Evolutionary conservation across 2,329 filamentous ascomycete species (phyloP), one percentile per base, ranked within the genome.

Genomic region (Fusarium multiceps): DNA sequence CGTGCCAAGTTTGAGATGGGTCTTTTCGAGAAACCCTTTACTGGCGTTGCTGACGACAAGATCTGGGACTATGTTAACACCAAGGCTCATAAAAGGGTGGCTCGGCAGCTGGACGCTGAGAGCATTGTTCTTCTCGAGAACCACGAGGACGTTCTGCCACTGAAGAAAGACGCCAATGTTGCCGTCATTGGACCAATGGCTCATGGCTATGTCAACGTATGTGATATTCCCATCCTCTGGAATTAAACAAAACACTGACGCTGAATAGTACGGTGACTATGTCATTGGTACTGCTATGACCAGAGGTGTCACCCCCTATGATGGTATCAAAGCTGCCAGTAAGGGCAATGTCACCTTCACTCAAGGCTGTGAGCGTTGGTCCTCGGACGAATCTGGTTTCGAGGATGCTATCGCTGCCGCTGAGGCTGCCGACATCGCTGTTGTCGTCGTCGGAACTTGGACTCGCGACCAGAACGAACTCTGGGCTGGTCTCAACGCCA

Each of bases 161-260:
- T 89, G 47, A 85, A 84, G 67, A 92, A 90, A 75, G 83, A 86
- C 10, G 89, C 89, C n/a, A 89, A 87, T 18, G 84, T 93, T 61
- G 90, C 90, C 7, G 89, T 93, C 18, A 92, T 93, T 72, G 92
- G 92, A 0, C 91, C 91, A 3, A 93, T 93, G 88, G 91, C 89
- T 2, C 86, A 91, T 70, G 89, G 88, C 1, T 91, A 85, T 69
- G 89, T 92, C 84, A 92, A 92, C 73, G 88, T 89, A 72, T 80
- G 86, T 81, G 11, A 9, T 4, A 21, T 34, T 13, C 9, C 4
- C 14, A 9, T 21, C 16, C 7, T 3, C 16, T 12, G 2, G 9
- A 23, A 14, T 21, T 20, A 6, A 25, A 10, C 16, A 55, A 4
- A 27, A 5, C n/a, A 37, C 66, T 77, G 40, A 63, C 46, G 55